These are phyloP conservation scores for Rhodotorula sphaerocarpa DNA, from an alignment of 768 basidiomycete species.

Conservation along the genomic window DNA sequence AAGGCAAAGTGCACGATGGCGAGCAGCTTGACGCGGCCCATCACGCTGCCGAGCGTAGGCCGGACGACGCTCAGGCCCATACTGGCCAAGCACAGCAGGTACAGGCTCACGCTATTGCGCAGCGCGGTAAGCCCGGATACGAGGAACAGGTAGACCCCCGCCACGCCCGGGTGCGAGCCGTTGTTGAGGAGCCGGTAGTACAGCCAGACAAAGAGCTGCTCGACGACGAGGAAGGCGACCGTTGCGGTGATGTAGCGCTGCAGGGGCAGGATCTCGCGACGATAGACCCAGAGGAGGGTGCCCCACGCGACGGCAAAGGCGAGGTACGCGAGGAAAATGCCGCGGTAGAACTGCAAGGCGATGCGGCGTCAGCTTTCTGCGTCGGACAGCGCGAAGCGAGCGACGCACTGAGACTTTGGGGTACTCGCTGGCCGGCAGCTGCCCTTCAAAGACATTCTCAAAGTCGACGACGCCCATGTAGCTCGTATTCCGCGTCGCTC, in stretches of 20 bases:
- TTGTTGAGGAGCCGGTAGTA: constrained; percentile 90
- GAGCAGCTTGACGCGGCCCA: constrained; percentile 73
- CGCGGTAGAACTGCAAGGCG: constrained; percentile 36
- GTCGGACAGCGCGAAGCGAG: not conserved
- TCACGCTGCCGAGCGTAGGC: constrained; percentile 72
- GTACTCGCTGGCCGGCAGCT: constrained; percentile 85
- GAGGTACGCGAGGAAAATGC: constrained; percentile 71
- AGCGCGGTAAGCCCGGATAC: constrained; percentile 94
- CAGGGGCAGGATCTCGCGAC: constrained; percentile 75
- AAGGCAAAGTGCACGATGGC: constrained; percentile 83
- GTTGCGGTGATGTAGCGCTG: constrained; percentile 89
- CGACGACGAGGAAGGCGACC: constrained; percentile 74
- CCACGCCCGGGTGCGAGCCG: constrained; percentile 54
- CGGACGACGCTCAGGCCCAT: constrained; percentile 86
- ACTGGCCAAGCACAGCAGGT: constrained; percentile 84
- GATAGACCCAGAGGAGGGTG: constrained; percentile 69
- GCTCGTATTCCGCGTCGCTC: constrained; percentile 29
- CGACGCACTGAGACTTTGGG: constrained; percentile 89
- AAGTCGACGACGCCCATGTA: constrained; percentile 60
- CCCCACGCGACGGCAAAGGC: constrained; percentile 66
- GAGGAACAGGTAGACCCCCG: constrained; percentile 85
- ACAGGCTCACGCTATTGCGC: constrained; percentile 75
- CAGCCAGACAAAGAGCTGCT: constrained; percentile 81
- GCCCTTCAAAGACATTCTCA: constrained; percentile 76
- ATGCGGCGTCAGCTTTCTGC: not conserved